Evolutionary conservation across 2,329 filamentous ascomycete species (phyloP), one percentile per base, ranked within the genome.

Genomic region (Chrysoporthe austroafricana): DNA sequence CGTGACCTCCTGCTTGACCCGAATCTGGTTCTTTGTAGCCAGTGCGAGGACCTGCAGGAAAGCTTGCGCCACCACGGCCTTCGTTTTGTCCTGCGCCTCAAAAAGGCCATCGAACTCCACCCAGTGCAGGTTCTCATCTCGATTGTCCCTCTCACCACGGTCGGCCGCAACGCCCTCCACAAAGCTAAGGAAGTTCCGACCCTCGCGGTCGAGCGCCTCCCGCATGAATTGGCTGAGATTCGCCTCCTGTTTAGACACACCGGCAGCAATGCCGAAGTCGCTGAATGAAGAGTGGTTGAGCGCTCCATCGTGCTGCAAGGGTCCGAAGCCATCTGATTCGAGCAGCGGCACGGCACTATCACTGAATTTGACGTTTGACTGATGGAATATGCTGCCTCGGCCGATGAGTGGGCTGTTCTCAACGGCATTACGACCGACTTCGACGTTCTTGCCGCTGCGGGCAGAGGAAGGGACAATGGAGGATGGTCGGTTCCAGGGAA

Each of bases 11-110:
- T 97, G 93, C 70, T 85, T 78, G 5, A 94, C 87, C 21, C 79
- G 76, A 57, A 95, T 79, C 66, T 86, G 77, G 1, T 84, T 84
- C 77, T 89, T 92, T 2, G 88, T 93, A 6, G 87, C 89, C 56
- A 96, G 83, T 13, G 85, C 83, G 16, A 96, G 84, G 2, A 92
- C 83, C 76, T 96, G 91, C 79, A 91, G 87, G 75, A 93, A 90
- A 0, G 89, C 92, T 76, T 94, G 91, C 2, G 91, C 89, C 9
- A 90, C 91, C 14, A 93, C 88, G 42, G 86, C 80, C 46, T 82
- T 84, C 42, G 86, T 87, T 54, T 81, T 79, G 59, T 82, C 78
- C 11, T 74, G 74, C 0, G 88, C 85, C n/a, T 86, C 83, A 57
- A 96, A 86, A 11, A 97, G 79, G 61, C 88, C 81, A 58, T 90